Evolutionary conservation across 2,329 filamentous ascomycete genomes (phyloP).

Genomic region (Calonectria leucothoes): DNA sequence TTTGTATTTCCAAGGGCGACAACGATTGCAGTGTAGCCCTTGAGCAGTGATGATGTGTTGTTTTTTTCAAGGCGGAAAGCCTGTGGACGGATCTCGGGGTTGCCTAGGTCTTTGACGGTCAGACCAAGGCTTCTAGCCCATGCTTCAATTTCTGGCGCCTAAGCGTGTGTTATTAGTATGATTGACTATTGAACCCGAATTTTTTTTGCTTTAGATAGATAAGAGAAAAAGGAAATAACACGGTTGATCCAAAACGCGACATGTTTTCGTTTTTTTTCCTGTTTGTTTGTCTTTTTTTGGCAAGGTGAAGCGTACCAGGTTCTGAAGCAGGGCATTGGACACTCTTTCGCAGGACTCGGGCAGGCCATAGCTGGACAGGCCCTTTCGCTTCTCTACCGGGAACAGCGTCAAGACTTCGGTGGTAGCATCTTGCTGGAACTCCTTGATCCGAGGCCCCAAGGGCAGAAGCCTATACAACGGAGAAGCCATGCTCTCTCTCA

Average conservation of each 20-base stretch:
- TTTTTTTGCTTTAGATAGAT: not conserved
- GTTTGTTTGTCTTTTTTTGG: too few species aligned
- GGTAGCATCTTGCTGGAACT: constrained; percentile 39
- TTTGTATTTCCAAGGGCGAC: constrained; percentile 40
- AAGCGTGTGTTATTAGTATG: not conserved
- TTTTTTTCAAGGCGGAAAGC: constrained; percentile 41
- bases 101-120: constrained; percentile 37
- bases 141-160: constrained; percentile 37
- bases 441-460: constrained; percentile 35
- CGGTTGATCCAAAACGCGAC: not conserved
- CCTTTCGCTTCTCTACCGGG: constrained; percentile 38
- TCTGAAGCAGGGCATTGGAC: constrained; percentile 35
- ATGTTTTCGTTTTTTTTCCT: too few species aligned
- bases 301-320: constrained; percentile 32
- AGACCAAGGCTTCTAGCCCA: constrained; percentile 38
- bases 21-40: constrained; percentile 40
- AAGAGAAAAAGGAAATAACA: constrained; percentile 5
- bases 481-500: constrained; percentile 35
- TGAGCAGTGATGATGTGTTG: constrained; percentile 40
- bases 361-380: constrained; percentile 38
- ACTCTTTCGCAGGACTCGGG: constrained; percentile 38
- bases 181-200: not conserved
- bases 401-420: constrained; percentile 41
- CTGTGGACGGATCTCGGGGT: constrained; percentile 39
- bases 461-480: constrained; percentile 40